Evolutionary conservation across 306 rosid species (phyloP), one percentile per base, ranked within the genome.

Genomic region (Gastrolobium bilobum): DNA sequence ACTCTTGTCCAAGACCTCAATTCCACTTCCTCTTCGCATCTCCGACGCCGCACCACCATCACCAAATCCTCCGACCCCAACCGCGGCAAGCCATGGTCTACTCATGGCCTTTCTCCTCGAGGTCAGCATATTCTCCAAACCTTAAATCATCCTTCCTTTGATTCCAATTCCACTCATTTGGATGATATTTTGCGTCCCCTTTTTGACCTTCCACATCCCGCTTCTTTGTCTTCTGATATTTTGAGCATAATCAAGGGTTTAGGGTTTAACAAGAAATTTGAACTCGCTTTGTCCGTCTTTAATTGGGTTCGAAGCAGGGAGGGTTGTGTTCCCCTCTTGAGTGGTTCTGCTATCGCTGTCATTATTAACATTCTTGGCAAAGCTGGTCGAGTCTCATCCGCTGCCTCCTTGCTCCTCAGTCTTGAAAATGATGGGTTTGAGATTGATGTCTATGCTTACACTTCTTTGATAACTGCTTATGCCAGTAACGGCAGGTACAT

Each of bases 21-120:
- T 80, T 62, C 73, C 2, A 15, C 75, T 59, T 39, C 50, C 43
- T 15, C 63, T 66, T 75, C 84, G 15, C 68, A 62, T 10, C 29
- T 52, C 64, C 76, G 79, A 0, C 78, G n/a, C 3, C 94, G 91
- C 72, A 51, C 63, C 10, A 77, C 88, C n/a, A 88, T 91, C 40
- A 92, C 90, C 58, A 88, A 73, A 78, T 90, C 85, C 20, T 63
- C 76, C 8, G 95, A 94, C 87, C 75, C 92, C 68, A 92, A 94
- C 82, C 83, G 89, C 10, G 99, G 97, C 46, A 92, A 85, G 82
- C 92, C 94, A 9, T 95, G 99, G 99, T 87, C 82, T 14, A 78
- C 79, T 56, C 90, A 77, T 38, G 79, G 80, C 6, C 86, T 95
- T 47, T 90, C 98, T 11, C 48, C 83, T 40, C 81, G 68, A 85